Conservation (phyloP, 1,284 basidiomycete genomes). For the Kalmanozyma brasiliensis region DNA sequence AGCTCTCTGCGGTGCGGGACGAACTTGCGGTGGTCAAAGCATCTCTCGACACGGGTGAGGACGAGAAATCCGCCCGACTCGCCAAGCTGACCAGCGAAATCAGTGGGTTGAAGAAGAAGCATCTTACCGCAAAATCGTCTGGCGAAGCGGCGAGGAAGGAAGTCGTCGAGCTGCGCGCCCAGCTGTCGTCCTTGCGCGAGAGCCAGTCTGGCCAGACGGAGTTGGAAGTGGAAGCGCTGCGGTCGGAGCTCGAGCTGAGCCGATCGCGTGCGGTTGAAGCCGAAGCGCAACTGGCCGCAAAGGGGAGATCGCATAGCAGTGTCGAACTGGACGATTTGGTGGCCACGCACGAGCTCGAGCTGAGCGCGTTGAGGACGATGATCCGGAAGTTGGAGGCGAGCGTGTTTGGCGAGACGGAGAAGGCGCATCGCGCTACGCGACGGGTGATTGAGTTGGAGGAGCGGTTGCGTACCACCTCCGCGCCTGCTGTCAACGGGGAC, state of each 20-base stretch:
- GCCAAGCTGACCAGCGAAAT: slow-evolving; percentile 35
- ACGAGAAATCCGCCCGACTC: slow-evolving; percentile 15
- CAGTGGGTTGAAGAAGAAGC: slow-evolving; percentile 40
- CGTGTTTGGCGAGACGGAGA: slow-evolving; percentile 56
- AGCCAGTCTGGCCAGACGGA: slow-evolving; percentile 7
- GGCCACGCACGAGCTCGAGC: slow-evolving; percentile 53
- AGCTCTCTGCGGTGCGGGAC: slow-evolving; percentile 4
- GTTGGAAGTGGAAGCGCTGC: slow-evolving; percentile 21
- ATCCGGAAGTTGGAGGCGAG: slow-evolving; percentile 54
- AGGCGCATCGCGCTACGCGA: slow-evolving; percentile 43
- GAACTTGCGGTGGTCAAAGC: slow-evolving; percentile 11
- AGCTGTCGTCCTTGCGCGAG: slow-evolving; percentile 8
- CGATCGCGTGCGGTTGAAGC: slow-evolving; percentile 18
- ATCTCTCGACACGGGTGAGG: slow-evolving; percentile 2
- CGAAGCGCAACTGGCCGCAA: slow-evolving; percentile 1
- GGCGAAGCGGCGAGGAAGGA: slow-evolving; percentile 45
- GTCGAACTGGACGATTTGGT: slow-evolving; percentile 39
- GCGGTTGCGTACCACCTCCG: background rate
- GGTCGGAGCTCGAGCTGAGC: slow-evolving; percentile 28
- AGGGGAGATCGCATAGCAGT: too few relatives aligned
- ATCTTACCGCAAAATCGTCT: slow-evolving; percentile 43
- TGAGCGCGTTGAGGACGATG: slow-evolving; percentile 44
- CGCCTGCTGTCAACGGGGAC: background rate
- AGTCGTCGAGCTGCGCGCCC: slow-evolving; percentile 28
- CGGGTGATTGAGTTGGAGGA: slow-evolving; percentile 53